Conservation (phyloP, 2,329 filamentous ascomycete species). For the Corniculantispora saksenae region DNA sequence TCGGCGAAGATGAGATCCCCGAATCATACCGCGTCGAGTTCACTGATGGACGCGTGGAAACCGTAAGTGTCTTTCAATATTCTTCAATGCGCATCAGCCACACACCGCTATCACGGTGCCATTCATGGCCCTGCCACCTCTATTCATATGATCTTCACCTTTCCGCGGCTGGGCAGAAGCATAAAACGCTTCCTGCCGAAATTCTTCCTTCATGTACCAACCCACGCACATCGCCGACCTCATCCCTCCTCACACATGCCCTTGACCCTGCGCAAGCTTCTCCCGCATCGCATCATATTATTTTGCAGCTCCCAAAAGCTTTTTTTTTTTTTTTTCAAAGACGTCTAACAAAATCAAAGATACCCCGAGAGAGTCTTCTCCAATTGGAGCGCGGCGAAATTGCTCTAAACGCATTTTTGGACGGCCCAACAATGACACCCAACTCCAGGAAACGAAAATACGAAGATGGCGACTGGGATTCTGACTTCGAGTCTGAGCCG, state of each 20-base stretch:
- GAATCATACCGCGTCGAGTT: constrained; percentile 44
- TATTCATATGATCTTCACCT: neutral
- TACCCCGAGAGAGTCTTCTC: constrained; percentile 33
- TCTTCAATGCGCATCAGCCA: neutral
- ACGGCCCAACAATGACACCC: constrained; percentile 24
- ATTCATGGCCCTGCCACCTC: neutral
- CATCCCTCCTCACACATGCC: neutral
- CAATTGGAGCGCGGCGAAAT: constrained; percentile 34
- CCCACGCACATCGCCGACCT: neutral
- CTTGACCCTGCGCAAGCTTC: neutral
- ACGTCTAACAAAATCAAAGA: constrained; percentile 27
- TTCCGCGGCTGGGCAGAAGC: too few species aligned
- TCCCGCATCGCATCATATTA: too few species aligned
- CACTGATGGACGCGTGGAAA: constrained; percentile 45
- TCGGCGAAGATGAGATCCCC: constrained; percentile 31
- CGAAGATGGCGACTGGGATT: constrained; percentile 31
- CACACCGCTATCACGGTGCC: constrained; percentile 4
- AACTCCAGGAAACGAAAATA: constrained; percentile 35
- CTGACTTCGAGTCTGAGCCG: constrained; percentile 26
- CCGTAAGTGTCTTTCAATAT: constrained; percentile 39
- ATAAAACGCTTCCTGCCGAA: neutral
- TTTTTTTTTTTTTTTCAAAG: too few species aligned
- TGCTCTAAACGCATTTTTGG: constrained; percentile 29
- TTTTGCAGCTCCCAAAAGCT: too few species aligned
- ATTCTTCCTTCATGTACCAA: neutral